A percentile compares a stretch with the other conserved stretches of the same genome.
These are phyloP conservation scores for Trichocladium antarcticum DNA, from an alignment of 495 filamentous ascomycete species.

Conservation along the genomic window DNA sequence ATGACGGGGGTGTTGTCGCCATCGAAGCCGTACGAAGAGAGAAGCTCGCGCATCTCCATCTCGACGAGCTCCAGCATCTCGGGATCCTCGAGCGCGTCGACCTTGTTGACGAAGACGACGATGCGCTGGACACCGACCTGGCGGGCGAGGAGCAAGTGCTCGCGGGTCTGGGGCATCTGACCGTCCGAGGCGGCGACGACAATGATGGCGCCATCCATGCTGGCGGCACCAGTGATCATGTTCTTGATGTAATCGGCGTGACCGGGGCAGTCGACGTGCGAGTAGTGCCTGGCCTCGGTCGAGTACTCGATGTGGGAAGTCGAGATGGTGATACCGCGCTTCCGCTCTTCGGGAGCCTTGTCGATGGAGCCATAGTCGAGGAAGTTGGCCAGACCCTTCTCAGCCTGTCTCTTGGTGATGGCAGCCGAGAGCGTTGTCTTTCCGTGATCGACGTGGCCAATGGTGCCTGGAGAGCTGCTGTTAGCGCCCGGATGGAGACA, in stretches of 20 bases:
- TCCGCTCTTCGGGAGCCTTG: slow-evolving; percentile 97
- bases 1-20: slow-evolving; percentile 95
- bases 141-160: slow-evolving; percentile 93
- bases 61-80: slow-evolving; percentile 99
- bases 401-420: slow-evolving; percentile 92
- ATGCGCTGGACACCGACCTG: slow-evolving; percentile 97
- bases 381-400: slow-evolving; percentile 86
- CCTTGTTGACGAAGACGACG: slow-evolving; percentile 99
- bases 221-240: slow-evolving; percentile 97
- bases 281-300: slow-evolving; percentile 86
- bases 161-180: slow-evolving; percentile 99
- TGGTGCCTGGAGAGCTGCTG: slow-evolving; percentile 54
- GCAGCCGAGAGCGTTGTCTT: slow-evolving; percentile 98
- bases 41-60: slow-evolving; percentile 98
- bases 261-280: slow-evolving; percentile 98
- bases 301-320: slow-evolving; percentile 96
- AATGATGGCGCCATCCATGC: slow-evolving; percentile 97
- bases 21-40: slow-evolving; percentile 87
- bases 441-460: slow-evolving; percentile 98
- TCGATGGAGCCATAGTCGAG: slow-evolving; percentile 96
- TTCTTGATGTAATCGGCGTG: slow-evolving; percentile 99
- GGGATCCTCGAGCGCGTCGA: slow-evolving; percentile 88
- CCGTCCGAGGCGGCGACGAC: slow-evolving; percentile 97
- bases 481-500: slow-evolving; percentile 9
- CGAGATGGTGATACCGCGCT: slow-evolving; percentile 99